These are phyloP conservation scores for Crataegus laevigata DNA, from an alignment of 306 rosid species.

Conservation along the genomic window DNA sequence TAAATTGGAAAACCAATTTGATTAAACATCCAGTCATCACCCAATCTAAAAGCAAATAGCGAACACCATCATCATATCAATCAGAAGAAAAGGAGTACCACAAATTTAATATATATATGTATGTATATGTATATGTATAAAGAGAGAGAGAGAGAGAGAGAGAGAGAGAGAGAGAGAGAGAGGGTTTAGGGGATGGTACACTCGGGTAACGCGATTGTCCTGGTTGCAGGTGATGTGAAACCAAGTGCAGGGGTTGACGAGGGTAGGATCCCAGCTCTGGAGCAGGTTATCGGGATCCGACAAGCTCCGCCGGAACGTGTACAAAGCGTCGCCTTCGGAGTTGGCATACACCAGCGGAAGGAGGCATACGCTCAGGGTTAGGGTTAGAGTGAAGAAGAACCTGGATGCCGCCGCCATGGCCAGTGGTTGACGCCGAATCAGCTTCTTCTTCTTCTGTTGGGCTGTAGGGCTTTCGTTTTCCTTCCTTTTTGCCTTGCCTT, in stretches of 20 bases:
- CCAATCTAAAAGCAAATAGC: background rate
- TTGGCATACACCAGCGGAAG: constrained; percentile 33
- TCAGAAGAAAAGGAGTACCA: background rate
- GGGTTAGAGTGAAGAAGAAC: constrained; percentile 2
- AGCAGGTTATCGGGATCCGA: constrained; percentile 83
- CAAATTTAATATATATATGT: background rate
- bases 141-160: background rate
- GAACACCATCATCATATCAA: background rate
- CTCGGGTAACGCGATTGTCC: constrained; percentile 82
- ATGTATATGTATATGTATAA: background rate
- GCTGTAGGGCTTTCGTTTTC: too few species aligned
- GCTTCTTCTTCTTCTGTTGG: background rate
- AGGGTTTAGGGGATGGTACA: constrained; percentile 29
- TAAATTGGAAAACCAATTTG: background rate
- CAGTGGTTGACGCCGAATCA: constrained; percentile 3
- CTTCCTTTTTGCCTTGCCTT: too few species aligned
- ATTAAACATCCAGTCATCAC: background rate
- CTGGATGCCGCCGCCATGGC: constrained; percentile 29
- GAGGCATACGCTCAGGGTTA: constrained; percentile 32
- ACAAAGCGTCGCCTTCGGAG: constrained; percentile 91
- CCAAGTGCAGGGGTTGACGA: constrained; percentile 96
- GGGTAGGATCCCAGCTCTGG: constrained; percentile 98
- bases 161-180: background rate
- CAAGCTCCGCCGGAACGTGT: constrained; percentile 63
- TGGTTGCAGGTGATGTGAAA: constrained; percentile 95